phyloP scores from a whole-genome alignment of 495 filamentous ascomycete species.

The Aspergillus bridgeri region DNA sequence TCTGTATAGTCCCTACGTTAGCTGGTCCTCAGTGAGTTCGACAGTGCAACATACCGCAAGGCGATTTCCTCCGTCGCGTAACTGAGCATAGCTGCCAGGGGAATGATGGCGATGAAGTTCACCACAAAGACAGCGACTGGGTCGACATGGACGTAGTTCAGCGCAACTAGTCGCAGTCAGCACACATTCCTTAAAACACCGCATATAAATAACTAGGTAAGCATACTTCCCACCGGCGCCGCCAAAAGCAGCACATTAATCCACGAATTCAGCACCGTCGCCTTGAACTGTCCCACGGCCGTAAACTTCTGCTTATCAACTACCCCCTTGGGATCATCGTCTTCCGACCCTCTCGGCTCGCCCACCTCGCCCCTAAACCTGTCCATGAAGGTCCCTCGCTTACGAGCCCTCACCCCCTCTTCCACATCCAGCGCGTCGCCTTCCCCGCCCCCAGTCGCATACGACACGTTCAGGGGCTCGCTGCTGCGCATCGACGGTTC shows the following conservation, averaged over 20 bases:
- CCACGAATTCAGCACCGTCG: constrained; percentile 73
- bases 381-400: constrained; percentile 25
- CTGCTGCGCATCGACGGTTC: constrained; percentile 33
- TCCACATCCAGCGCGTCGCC: constrained; percentile 7
- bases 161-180: constrained; percentile 47
- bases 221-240: constrained; percentile 64
- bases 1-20: constrained; percentile 11
- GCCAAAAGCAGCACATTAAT: constrained; percentile 80
- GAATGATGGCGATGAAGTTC: constrained; percentile 85
- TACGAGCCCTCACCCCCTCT: constrained; percentile 19
- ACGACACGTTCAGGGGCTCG: constrained; percentile 37
- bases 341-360: constrained; percentile 5
- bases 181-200: not conserved
- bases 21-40: too few species aligned
- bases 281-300: constrained; percentile 62
- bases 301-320: constrained; percentile 57
- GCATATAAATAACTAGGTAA: not conserved
- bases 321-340: constrained; percentile 19
- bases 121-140: constrained; percentile 69
- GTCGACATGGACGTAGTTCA: constrained; percentile 58
- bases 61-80: constrained; percentile 56
- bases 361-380: constrained; percentile 15
- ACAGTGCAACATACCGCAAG: constrained; percentile 39
- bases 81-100: constrained; percentile 53
- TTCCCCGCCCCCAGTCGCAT: too few species aligned